These are phyloP conservation scores for Zelopaecilomyces penicillatus DNA, from an alignment of 2,329 filamentous ascomycete species.

Conservation along the genomic window DNA sequence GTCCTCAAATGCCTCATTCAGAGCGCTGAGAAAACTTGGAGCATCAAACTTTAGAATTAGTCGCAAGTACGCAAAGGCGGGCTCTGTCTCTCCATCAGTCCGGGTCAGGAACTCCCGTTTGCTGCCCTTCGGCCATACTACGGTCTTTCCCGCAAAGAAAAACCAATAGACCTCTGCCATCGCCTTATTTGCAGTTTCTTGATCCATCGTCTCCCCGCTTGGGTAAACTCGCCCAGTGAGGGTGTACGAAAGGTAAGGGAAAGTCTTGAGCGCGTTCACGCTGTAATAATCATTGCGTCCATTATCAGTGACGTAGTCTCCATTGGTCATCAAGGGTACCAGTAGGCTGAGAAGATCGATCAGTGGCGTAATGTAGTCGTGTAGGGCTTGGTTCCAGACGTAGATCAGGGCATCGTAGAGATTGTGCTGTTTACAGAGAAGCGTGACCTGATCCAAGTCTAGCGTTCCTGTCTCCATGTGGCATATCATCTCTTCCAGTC, in stretches of 20 bases:
- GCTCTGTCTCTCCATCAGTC: constrained; percentile 48
- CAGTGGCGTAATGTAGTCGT: constrained; percentile 84
- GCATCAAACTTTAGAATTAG: constrained; percentile 83
- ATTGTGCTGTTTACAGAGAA: constrained; percentile 81
- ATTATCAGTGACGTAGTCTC: constrained; percentile 43
- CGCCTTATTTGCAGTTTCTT: constrained; percentile 63
- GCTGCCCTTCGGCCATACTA: constrained; percentile 64
- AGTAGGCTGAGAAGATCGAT: constrained; percentile 72
- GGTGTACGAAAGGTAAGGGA: constrained; percentile 87
- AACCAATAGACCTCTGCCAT: constrained; percentile 91
- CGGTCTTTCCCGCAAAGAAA: constrained; percentile 75
- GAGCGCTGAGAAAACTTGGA: constrained; percentile 82
- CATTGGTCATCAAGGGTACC: constrained; percentile 48
- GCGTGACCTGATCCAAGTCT: constrained; percentile 88
- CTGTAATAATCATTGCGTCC: constrained; percentile 54
- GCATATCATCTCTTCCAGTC: constrained; percentile 89
- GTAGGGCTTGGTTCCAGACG: constrained; percentile 87
- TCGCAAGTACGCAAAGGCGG: constrained; percentile 76
- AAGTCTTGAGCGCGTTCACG: constrained; percentile 78
- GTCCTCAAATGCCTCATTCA: constrained; percentile 97
- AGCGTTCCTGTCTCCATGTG: constrained; percentile 84
- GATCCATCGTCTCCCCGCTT: constrained; percentile 65
- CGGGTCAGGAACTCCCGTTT: constrained; percentile 53
- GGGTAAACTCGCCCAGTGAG: constrained; percentile 90
- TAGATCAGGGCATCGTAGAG: constrained; percentile 95